Evolutionary conservation across 2,329 filamentous ascomycete genomes (phyloP), one percentile per base, ranked within the genome.

Genomic region (Diaporthe citri): DNA sequence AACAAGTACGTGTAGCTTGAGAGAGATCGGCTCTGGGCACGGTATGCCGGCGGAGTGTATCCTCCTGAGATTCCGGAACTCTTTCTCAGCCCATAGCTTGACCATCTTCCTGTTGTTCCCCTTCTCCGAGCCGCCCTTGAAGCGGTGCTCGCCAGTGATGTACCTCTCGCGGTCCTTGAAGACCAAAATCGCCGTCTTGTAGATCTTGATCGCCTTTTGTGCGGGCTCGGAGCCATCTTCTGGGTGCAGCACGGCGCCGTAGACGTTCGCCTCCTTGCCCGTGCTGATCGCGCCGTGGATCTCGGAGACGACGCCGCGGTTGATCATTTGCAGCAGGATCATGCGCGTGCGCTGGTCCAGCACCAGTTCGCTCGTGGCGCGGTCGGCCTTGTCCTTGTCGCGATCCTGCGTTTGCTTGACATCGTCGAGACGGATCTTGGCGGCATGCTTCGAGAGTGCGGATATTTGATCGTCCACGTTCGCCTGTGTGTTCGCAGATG

Each of bases 101-200:
- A 99, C 96, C 96, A 98, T 98, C 79, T 96, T 95, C 66, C 96
- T 91, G 86, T 95, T 98, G 85, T 95, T 97, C 78, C 94, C 94
- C 87, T 98, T 98, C 85, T 96, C 97, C 82, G 96, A 97, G 67
- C 96, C 96, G 76, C 92, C 90, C 79, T 95, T 91, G 88, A 99
- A 99, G 34, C 97, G 90, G 85, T 96, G 95, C 85, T 99, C 97
- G 78, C 97, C 97, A 0, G 93, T 94, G 77, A 99, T 97, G 84
- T 99, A 99, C 80, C 95, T 93, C 85, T 98, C 96, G 75, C 97
- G 91, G 85, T 99, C 97, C 86, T 98, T 98, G 91, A 99, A 99
- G 34, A 97, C 95, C 43, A 99, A 87, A 78, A 99, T 99, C 72
- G 94, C 94, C 10, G 97, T 99, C 89, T 99, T 99, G 91, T 99